These are phyloP conservation scores for Hypoxylon subgilvum DNA, from an alignment of 495 filamentous ascomycete genomes.

Conservation along the genomic window DNA sequence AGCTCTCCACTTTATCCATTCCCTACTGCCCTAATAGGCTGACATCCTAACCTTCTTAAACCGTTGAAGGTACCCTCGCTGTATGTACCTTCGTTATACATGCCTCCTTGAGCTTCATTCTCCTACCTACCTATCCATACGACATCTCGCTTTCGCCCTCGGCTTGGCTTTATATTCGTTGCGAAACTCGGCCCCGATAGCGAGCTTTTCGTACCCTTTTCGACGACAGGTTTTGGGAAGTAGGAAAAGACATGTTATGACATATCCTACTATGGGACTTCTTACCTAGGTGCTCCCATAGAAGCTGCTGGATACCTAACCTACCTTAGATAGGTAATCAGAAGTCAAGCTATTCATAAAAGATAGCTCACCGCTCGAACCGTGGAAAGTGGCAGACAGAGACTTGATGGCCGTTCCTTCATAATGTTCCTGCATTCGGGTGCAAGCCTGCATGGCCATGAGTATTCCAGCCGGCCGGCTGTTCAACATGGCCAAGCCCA, in stretches of 20 bases:
- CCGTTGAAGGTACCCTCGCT: too few relatives aligned
- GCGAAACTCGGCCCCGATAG: slow-evolving; percentile 3
- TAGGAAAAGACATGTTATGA: slow-evolving; percentile 13
- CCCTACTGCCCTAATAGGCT: slow-evolving; percentile 13
- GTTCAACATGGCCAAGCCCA: slow-evolving; percentile 47
- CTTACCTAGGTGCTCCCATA: slow-evolving; percentile 8
- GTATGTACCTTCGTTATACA: background rate
- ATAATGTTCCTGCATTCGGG: slow-evolving; percentile 58
- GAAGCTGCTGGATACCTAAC: slow-evolving; percentile 17
- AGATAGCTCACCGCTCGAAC: slow-evolving; percentile 14
- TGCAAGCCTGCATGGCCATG: slow-evolving; percentile 61
- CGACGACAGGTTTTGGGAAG: background rate
- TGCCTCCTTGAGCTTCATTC: slow-evolving; percentile 1
- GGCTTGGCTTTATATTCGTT: background rate
- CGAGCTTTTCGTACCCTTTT: background rate
- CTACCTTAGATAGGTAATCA: too few relatives aligned
- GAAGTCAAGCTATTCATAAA: slow-evolving; percentile 13
- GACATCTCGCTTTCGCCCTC: too few relatives aligned
- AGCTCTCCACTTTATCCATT: slow-evolving; percentile 36
- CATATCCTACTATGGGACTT: slow-evolving; percentile 3
- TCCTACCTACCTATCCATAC: background rate
- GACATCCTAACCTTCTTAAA: too few relatives aligned
- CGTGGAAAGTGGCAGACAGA: slow-evolving; percentile 16
- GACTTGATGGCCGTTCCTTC: slow-evolving; percentile 22
- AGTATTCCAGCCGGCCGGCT: slow-evolving; percentile 55